Base-by-base conservation (phyloP, 441 rosid species). In the Croton setiger region DNA sequence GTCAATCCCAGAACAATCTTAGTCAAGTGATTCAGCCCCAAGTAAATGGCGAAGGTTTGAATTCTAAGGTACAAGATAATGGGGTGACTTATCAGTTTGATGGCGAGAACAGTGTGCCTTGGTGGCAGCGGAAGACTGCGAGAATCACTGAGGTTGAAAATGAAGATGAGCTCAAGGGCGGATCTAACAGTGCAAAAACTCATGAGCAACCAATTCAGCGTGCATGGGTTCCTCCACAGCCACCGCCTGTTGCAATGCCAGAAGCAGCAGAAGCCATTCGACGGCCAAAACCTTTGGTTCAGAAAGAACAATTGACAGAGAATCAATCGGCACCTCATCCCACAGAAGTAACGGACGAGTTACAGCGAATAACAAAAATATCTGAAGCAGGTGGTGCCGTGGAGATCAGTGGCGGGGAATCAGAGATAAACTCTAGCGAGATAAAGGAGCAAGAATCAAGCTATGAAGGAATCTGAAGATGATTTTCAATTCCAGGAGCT, bases 251-350 rank as follows among this genome's bases (percentile, higher is more conserved):
- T 66, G 94, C 81, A 57, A 90, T 91, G 91, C 73, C 92, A 36
- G 97, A 87, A 83, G 97, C 97, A 68, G 97, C 88, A 5, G 94
- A 91, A 84, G 98, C 97, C 76, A 94, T 94, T 60, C 80, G 94
- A 53, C 83, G 90, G 54, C 95, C 95, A 7, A 91, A 89, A 76
- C 81, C 80, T 66, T 66, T 72, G 2, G 82, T 79, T 71, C 85
- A 72, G 66, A 82, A 76, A 66, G 98, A 93, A 71, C 87, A 84
- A 69, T 70, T 63, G 57, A 69, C 70, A 37, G 85, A 81, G 48
- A 81, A 91, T 57, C 80, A 74, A 68, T 67, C 84, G 69, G 75
- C 33, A 14, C 67, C 70, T 62, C 76, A 13, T 36, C 37, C 80
- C 51, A 59, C 77, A 51, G 88, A 85, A 51, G 76, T 57, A 54